Conservation (phyloP, 1,139 yeast genomes). For the Kurtzmaniella quercitrusa region DNA sequence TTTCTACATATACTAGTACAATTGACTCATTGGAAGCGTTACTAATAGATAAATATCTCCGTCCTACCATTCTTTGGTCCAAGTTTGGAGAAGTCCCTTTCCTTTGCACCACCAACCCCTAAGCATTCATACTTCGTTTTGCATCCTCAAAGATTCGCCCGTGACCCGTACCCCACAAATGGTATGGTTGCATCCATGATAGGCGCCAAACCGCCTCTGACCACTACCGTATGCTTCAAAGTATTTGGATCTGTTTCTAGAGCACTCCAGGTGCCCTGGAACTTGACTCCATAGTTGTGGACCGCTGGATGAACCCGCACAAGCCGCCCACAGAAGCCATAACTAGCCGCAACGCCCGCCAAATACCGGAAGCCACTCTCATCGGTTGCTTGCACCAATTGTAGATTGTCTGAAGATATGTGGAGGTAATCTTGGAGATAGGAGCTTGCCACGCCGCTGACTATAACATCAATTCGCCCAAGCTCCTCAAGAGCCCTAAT, state of each 20-base stretch:
- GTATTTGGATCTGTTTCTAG: neutral
- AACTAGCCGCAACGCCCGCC: neutral
- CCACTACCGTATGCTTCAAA: neutral
- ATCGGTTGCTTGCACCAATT: constrained; percentile 80
- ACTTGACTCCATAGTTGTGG: neutral
- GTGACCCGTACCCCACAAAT: neutral
- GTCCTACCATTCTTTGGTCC: no score
- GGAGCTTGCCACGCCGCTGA: constrained; percentile 96
- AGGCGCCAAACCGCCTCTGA: neutral
- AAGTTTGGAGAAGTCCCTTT: no score
- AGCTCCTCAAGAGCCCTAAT: constrained; percentile 56
- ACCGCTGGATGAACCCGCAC: neutral
- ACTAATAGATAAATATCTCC: no score
- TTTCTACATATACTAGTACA: no score
- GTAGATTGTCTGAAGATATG: constrained; percentile 79
- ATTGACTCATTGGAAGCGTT: no score
- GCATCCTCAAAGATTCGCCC: neutral
- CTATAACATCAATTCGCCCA: constrained; percentile 76
- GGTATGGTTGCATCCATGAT: neutral
- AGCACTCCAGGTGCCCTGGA: neutral
- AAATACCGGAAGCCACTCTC: constrained; percentile 73
- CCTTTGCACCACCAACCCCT: no score
- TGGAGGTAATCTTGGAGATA: constrained; percentile 76
- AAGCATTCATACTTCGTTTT: neutral
- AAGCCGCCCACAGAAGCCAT: neutral